Evolutionary conservation across 495 filamentous ascomycete species (phyloP), one percentile per base, ranked within the genome.

Genomic region (Cairneyella variabilis): DNA sequence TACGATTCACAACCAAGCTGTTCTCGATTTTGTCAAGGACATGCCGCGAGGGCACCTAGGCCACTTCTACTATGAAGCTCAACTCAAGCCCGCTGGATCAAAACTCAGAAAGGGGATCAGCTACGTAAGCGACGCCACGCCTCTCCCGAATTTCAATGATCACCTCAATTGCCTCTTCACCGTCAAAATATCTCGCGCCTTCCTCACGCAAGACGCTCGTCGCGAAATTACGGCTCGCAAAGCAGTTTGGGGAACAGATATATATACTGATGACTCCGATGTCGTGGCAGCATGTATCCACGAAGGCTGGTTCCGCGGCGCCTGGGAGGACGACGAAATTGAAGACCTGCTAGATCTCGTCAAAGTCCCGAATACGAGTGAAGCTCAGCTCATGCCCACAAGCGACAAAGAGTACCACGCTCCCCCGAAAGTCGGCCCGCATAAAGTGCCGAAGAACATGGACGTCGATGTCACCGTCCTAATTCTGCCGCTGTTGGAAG

Each of bases 251-350:
- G 93, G 93, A 9, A 91, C 90, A 0, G 89, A 91, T 17, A 76
- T 97, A 5, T 97, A 98, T 66, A 96, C 91, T 0, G 95, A 97
- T 59, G 95, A 98, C 70, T 95, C 90, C 0, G 95, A 98, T 64
- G 80, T 90, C 4, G 77, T 98, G 43, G 95, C 91, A 0, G 91
- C 91, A 3, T 90, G 92, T 51, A 93, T 97, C 51, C 93, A 98
- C 67, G 82, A 84, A 12, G 95, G 95, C 8, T 97, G 86, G 80
- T 86, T 98, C 52, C 83, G 87, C 9, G 93, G 92, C 22, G 89
- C 88, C 54, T 95, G 90, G 85, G 78, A 82, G 16, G 80, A 88
- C 0, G 86, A 89, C 36, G 83, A 92, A 2, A 75, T 80, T 48
- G 66, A 74, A 10, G 74, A 75, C 17, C 71, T 92, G 66, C 74